Evolutionary conservation across 1,284 basidiomycete genomes (phyloP), one percentile per base, ranked within the genome.

Genomic region (Ustilago curta): DNA sequence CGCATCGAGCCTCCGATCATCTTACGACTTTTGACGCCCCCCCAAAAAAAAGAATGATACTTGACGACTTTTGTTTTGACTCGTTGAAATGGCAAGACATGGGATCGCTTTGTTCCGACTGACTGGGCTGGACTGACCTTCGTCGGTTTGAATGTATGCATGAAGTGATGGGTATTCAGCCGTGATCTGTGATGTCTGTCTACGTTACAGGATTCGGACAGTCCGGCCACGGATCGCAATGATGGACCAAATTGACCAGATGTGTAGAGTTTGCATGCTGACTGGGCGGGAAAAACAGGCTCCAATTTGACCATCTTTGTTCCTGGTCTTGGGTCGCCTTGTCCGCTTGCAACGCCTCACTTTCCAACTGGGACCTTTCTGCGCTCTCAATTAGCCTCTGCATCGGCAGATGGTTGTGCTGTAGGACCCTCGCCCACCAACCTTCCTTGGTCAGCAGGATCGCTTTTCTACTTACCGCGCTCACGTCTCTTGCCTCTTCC

Each of bases 401-500:
- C 29, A 7, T 14, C 18, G 4, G n/a, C 19, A 18, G 16, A 29
- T 45, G 64, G 21, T 74, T 74, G 3, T 59, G 61, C 25, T 62
- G 71, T 3, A 74, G 44, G 2, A 69, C 62, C 29, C 71, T 43
- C 19, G 62, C 29, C 71, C 71, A 74, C 71, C 71, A 74, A 0
- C 50, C 71, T 8, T 74, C 71, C 35, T 66, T 61, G 8, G 66
- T 69, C 39, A 70, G 18, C 11, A 23, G 37, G 16, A 74, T 65
- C 21, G 66, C 66, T 35, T 56, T 61, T 19, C 62, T 37, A 37
- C 66, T 74, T 7, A 66, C 39, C 18, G 62, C 47, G 11, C 45
- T 61, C 42, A 37, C 35, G 2, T 37, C 35, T 16, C 53, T 25
- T 0, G 0, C 39, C 44, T 23, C 44, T 44, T 48, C 53, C 3